A percentile compares a stretch with the other conserved stretches of the same genome.
Evolutionary conservation across 495 filamentous ascomycete species (phyloP).

Genomic region (Penicillium egyptiacum): DNA sequence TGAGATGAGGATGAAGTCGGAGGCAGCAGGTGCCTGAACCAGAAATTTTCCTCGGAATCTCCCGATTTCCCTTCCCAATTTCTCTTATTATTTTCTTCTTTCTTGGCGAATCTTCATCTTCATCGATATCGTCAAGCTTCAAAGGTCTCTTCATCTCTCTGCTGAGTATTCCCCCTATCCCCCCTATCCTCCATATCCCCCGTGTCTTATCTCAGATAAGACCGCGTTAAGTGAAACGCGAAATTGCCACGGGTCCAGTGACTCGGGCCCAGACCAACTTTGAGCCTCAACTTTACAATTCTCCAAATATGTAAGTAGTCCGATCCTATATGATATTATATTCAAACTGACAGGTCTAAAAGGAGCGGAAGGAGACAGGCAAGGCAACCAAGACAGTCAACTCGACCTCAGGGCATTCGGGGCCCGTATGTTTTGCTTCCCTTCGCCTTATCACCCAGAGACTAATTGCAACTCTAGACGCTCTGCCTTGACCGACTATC

Average conservation of each 20-base stretch:
- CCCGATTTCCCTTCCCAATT: conserved; percentile 1
- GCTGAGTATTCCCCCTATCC: background rate
- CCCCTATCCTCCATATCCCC: background rate
- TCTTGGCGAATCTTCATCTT: background rate
- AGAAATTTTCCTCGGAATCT: conserved; percentile 25
- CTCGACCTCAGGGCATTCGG: conserved; percentile 54
- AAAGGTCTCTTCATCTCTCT: background rate
- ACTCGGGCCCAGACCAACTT: conserved; percentile 20
- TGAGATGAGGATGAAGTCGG: conserved; percentile 14
- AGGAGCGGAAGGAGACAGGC: conserved; percentile 27
- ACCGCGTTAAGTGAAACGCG: conserved; percentile 53
- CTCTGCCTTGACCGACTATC: conserved; percentile 79
- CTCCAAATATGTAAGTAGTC: conserved; percentile 9
- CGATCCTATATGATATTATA: background rate
- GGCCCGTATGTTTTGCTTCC: conserved; percentile 55
- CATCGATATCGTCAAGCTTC: background rate
- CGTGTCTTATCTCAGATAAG: conserved; percentile 23
- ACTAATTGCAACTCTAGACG: conserved; percentile 39
- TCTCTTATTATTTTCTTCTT: background rate
- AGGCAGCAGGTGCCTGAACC: conserved; percentile 28
- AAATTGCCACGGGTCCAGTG: conserved; percentile 46
- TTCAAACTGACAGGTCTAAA: conserved; percentile 29
- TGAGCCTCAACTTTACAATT: background rate
- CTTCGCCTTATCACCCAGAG: background rate
- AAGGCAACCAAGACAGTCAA: conserved; percentile 26